phyloP scores from a whole-genome alignment of 2,329 filamentous ascomycete genomes.

The Westerdykella ornata region DNA sequence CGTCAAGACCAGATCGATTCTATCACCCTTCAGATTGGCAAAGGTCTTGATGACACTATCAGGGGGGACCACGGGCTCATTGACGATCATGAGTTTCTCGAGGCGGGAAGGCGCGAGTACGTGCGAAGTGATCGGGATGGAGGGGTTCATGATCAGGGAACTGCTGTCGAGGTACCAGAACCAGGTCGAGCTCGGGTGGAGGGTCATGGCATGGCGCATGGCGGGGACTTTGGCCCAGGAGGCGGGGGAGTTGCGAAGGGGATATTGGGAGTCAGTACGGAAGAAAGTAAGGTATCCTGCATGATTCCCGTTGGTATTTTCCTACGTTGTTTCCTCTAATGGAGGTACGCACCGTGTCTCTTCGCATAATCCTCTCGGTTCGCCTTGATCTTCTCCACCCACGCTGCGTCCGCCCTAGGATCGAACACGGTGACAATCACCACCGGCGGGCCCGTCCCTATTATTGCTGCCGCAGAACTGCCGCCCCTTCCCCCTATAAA shows the following conservation, averaged over 20 bases:
- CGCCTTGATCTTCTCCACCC: slow-evolving; percentile 66
- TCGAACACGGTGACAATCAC: slow-evolving; percentile 86
- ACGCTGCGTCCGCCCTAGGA: slow-evolving; percentile 56
- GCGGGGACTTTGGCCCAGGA: slow-evolving; percentile 78
- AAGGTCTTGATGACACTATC: slow-evolving; percentile 98
- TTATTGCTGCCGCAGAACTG: slow-evolving; percentile 24
- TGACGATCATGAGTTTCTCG: slow-evolving; percentile 73
- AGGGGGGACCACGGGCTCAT: slow-evolving; percentile 81
- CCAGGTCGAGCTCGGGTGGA: slow-evolving; percentile 68
- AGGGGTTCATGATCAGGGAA: slow-evolving; percentile 81
- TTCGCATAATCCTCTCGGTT: slow-evolving; percentile 82
- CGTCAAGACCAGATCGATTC: slow-evolving; percentile 74
- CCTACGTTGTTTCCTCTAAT: not conserved
- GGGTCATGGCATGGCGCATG: slow-evolving; percentile 78
- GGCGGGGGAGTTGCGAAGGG: slow-evolving; percentile 50
- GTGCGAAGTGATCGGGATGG: slow-evolving; percentile 60
- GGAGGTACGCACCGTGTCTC: slow-evolving; percentile 62
- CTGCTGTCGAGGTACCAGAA: slow-evolving; percentile 85
- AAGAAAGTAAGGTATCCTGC: slow-evolving; percentile 83
- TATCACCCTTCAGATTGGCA: slow-evolving; percentile 65
- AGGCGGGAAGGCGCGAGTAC: slow-evolving; percentile 62
- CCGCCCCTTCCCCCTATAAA: slow-evolving; percentile 19
- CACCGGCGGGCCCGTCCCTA: slow-evolving; percentile 46
- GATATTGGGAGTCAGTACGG: slow-evolving; percentile 68
- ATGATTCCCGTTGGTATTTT: slow-evolving; percentile 9